phyloP scores from a whole-genome alignment of 78 protist genomes.

The Polysphondylium violaceum region DNA sequence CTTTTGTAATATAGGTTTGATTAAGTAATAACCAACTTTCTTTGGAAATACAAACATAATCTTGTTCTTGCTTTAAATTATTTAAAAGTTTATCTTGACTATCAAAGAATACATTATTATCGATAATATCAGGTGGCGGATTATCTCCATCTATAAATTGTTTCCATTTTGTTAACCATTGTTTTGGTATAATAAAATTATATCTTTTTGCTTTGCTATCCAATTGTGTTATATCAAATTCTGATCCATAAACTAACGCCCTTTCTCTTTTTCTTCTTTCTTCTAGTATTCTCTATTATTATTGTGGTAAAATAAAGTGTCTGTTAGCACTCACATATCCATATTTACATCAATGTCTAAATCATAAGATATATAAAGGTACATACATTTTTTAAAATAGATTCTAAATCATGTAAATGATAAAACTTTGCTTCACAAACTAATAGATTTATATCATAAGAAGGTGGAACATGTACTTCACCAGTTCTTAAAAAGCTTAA shows the following conservation, averaged over 20 bases:
- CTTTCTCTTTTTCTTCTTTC: constrained; percentile 46
- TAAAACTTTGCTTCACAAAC: constrained; percentile 47
- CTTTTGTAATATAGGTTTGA: constrained; percentile 12
- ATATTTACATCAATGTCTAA: background rate
- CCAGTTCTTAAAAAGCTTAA: constrained; percentile 62
- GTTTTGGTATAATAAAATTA: constrained; percentile 34
- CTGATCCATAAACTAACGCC: background rate
- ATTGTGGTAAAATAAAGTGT: too few relatives aligned
- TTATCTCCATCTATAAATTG: constrained; percentile 25
- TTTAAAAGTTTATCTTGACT: background rate
- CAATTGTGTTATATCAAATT: background rate
- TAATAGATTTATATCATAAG: constrained; percentile 14
- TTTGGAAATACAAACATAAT: constrained; percentile 55
- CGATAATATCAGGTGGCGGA: background rate
- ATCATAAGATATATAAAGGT: background rate
- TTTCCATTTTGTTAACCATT: constrained; percentile 43
- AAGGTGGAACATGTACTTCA: background rate
- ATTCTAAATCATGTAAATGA: constrained; percentile 34
- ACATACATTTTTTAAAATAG: constrained; percentile 17
- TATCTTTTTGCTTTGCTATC: background rate
- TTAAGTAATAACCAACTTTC: constrained; percentile 30
- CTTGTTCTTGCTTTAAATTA: background rate
- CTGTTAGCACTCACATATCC: background rate
- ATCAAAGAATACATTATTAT: constrained; percentile 5
- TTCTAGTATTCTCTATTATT: constrained; percentile 9